Base-by-base conservation (phyloP, 805 yeast genomes). In the Priceomyces carsonii region DNA sequence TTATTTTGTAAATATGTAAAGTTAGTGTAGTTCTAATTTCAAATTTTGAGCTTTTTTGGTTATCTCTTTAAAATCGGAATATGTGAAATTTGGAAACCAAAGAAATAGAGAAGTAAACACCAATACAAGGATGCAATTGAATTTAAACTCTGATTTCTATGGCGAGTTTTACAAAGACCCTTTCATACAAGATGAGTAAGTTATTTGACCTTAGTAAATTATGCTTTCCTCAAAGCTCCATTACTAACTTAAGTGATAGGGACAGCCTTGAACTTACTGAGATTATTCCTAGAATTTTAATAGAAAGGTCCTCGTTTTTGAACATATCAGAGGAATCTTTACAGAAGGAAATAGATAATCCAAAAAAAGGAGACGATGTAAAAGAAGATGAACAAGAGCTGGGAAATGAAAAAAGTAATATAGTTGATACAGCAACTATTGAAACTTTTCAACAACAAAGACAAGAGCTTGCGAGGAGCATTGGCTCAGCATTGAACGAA, bases 401-500 rank as follows among this genome's bases (percentile, higher is more conserved):
- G 4, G 48, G 49, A 5, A 34, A 8, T 32, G 33, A 47, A 18
- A 21, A 42, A 1, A 44, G 48, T 23, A 27, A 41, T 12, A 33
- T 26, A 23, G 52, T 39, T 18, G 34, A 26, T 7, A 49, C 41
- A 18, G 49, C 39, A 18, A 53, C 66, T 6, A 48, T 45, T 12
- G 73, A 67, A 29, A 63, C 64, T 7, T 80, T 80, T 47, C 58
- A 64, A 31, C 66, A 64, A 28, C 69, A 75, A 12, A 79, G 79
- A 50, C 53, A 62, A n/a, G 77, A 79, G 39, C 69, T 82, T 26
- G 47, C 80, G 10, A 67, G 63, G 12, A 65, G 69, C 27, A 68
- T 85, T 19, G 73, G 77, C 35, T 58, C 78, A 0, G 95, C 98
- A 2, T 66, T 86, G 47, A 93, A 91, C 55, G 97, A 93, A 53